Evolutionary conservation across 208 protist genomes (phyloP), one percentile per base, ranked within the genome.

Genomic region (Leishmania mexicana): DNA sequence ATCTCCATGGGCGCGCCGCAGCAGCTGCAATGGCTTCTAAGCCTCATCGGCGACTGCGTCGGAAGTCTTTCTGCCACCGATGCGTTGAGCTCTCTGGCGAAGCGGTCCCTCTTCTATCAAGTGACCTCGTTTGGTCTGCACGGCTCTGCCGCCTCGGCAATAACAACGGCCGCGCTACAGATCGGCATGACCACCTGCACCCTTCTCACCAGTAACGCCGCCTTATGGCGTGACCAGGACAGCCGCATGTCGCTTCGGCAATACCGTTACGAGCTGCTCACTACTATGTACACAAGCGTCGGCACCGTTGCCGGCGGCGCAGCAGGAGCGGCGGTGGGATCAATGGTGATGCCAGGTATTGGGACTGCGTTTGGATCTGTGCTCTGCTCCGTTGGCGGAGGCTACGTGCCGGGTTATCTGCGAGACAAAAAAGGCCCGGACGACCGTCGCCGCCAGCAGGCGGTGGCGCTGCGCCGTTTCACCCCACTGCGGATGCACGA

Each of bases 321-420:
- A 38, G 85, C 78, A n/a, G 93, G 93, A 0, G 89, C 89, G 3
- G 85, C 87, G 19, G 38, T 93, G 65, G 93, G 93, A 28, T 84
- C 88, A 24, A 71, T 91, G 57, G 31, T 90, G n/a, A 13, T 93
- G 47, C 93, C 93, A 15, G 93, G 93, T n/a, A 45, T 94, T 21
- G 93, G 93, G 53, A 95, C 93, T 15, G 90, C 83, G 51, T 62
- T 96, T 0, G 93, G 93, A 15, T 91, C 85, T 15, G 83, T 89
- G n/a, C 76, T 86, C 6, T 75, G 84, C 77, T 89, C 88, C 60
- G 58, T 87, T 21, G 80, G 78, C 24, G 87, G 83, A 19, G 86
- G 87, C 45, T 91, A 90, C 77, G 19, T 92, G 31, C 90, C 88
- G 0, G 64, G 79, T 15, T 87, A 86, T 54, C 53, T 87, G 24